Conservation (phyloP, 768 basidiomycete genomes). For the Tylopilus intermedius region DNA sequence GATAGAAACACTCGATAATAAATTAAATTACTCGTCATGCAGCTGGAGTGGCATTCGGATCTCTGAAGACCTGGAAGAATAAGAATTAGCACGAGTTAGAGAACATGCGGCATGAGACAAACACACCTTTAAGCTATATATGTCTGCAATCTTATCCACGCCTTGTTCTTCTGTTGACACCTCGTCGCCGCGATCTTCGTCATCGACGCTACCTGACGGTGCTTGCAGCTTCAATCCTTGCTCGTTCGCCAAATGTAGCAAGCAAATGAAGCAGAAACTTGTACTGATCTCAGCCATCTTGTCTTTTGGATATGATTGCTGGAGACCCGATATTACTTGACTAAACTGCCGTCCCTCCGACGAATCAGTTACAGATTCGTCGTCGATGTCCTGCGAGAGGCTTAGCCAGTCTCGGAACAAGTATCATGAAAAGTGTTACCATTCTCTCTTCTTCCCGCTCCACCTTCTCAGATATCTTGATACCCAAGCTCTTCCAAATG, state of each 20-base stretch:
- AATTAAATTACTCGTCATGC: slow-evolving; percentile 25
- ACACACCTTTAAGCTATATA: slow-evolving; percentile 72
- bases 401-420: not conserved
- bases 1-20: slow-evolving; percentile 5
- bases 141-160: slow-evolving; percentile 54
- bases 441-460: slow-evolving; percentile 47
- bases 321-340: slow-evolving; percentile 77
- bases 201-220: slow-evolving; percentile 32
- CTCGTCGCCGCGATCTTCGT: slow-evolving; percentile 34
- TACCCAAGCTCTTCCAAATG: slow-evolving; percentile 91
- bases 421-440: slow-evolving; percentile 36
- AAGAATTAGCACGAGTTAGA: not conserved
- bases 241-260: slow-evolving; percentile 95
- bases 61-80: slow-evolving; percentile 39
- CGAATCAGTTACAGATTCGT: slow-evolving; percentile 52
- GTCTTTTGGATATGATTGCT: slow-evolving; percentile 79
- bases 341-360: slow-evolving; percentile 65
- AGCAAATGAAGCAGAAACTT: slow-evolving; percentile 98
- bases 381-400: slow-evolving; percentile 49
- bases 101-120: not conserved
- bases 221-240: slow-evolving; percentile 83
- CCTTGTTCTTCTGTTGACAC: slow-evolving; percentile 32
- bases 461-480: slow-evolving; percentile 44
- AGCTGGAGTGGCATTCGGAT: slow-evolving; percentile 32
- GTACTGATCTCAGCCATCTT: slow-evolving; percentile 99